A percentile compares a stretch with the other conserved stretches of the same genome.
These are phyloP conservation scores for Alternaria atra DNA, from an alignment of 2,329 filamentous ascomycete genomes.

Conservation along the genomic window DNA sequence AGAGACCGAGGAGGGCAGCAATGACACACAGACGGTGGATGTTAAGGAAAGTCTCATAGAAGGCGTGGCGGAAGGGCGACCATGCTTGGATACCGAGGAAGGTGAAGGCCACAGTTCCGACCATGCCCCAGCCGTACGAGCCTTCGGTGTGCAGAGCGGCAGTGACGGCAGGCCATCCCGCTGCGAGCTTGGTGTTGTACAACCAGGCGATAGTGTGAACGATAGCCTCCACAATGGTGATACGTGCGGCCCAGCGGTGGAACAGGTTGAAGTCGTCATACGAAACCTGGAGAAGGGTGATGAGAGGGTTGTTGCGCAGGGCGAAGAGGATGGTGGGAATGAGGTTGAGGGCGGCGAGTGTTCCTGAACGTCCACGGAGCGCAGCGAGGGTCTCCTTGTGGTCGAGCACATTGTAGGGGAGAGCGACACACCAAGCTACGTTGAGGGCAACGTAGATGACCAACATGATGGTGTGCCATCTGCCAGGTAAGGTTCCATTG, in stretches of 20 bases:
- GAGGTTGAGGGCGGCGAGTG: constrained; percentile 87
- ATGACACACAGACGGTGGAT: constrained; percentile 80
- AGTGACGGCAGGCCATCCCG: constrained; percentile 68
- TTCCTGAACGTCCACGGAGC: constrained; percentile 84
- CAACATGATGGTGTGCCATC: constrained; percentile 77
- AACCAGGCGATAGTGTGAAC: constrained; percentile 78
- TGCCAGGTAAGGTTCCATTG: constrained; percentile 80
- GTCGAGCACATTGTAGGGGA: constrained; percentile 64
- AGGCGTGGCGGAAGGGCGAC: constrained; percentile 87
- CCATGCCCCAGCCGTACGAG: constrained; percentile 72
- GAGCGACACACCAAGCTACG: constrained; percentile 76
- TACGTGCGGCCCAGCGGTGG: constrained; percentile 82
- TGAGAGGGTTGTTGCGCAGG: constrained; percentile 91
- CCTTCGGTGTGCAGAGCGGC: constrained; percentile 64
- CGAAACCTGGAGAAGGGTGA: constrained; percentile 80
- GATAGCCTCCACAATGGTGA: constrained; percentile 74
- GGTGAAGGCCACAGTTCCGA: constrained; percentile 68
- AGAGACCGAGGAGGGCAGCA: constrained; percentile 74
- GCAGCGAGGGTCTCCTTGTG: constrained; percentile 74
- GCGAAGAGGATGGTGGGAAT: constrained; percentile 89
- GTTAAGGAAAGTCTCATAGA: constrained; percentile 96
- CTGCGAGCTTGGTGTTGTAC: constrained; percentile 68
- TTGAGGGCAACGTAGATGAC: constrained; percentile 75
- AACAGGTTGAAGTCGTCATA: constrained; percentile 97
- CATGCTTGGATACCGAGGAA: constrained; percentile 74